A percentile compares a stretch with the other conserved stretches of the same genome.
These are phyloP conservation scores for Gynochthodes officinalis DNA, from an alignment of 257 asterid genomes.

Conservation along the genomic window DNA sequence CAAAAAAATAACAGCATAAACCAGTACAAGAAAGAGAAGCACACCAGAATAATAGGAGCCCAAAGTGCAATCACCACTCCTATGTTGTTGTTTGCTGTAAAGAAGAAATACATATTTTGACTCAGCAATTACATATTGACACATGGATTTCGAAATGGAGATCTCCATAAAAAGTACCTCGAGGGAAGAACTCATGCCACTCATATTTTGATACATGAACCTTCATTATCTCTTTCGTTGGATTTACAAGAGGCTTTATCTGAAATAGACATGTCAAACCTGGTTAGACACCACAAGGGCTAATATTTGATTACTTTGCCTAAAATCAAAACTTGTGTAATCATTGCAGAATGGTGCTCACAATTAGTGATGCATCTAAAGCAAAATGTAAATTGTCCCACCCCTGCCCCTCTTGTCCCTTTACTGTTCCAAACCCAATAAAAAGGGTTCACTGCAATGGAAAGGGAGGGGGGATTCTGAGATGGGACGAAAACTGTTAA, in stretches of 20 bases:
- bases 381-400: not conserved
- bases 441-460: not conserved
- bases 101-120: slow-evolving; percentile 13
- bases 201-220: slow-evolving; percentile 41
- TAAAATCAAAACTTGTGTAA: not conserved
- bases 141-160: slow-evolving; percentile 12
- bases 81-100: slow-evolving; percentile 74
- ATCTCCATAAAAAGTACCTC: slow-evolving; percentile 42
- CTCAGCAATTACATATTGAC: not conserved
- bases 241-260: slow-evolving; percentile 86
- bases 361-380: not conserved
- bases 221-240: slow-evolving; percentile 77
- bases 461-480: not conserved
- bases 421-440: not conserved
- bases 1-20: not conserved
- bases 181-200: slow-evolving; percentile 99
- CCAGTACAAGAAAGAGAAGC: slow-evolving; percentile 27
- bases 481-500: too few relatives aligned
- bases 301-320: not conserved
- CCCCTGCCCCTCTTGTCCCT: not conserved
- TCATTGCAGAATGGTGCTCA: not conserved
- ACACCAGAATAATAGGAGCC: slow-evolving; percentile 85
- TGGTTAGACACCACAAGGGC: not conserved
- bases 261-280: slow-evolving; percentile 34
- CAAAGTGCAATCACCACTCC: slow-evolving; percentile 95